Base-by-base conservation (phyloP, 768 basidiomycete species). In the Phylloporus sp. region DNA sequence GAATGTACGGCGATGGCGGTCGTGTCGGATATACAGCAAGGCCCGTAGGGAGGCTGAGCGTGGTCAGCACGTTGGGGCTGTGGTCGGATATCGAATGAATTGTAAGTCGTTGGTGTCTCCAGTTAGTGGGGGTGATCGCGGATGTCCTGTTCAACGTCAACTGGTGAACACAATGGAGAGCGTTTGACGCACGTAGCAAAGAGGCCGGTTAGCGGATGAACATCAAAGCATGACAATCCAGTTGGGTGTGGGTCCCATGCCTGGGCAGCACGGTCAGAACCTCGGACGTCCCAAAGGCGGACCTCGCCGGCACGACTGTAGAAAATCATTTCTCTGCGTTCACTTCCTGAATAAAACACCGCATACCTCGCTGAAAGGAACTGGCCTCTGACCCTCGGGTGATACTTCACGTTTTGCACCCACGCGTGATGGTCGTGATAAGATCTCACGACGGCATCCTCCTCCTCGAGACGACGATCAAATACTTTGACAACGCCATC, bases 401-500 rank as follows among this genome's bases (percentile, higher is more conserved):
- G 87, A 76, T 90, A 86, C 50, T 82, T 81, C 24, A 90, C 90
- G 55, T 86, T 93, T 63, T 91, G 90, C 7, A 98, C 81, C 92
- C 93, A 97, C 9, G 87, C 80, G 65, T 95, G 94, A 40, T 78
- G 76, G 24, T 82, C 79, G 32, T 75, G 69, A 61, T 88, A 94
- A 3, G 79, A 79, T 40, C 86, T 73, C 15, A 96, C 80, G 15
- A 95, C 82, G 5, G 90, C 82, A 46, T 91, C 83, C 8, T 91
- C 84, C 42, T 85, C 83, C 51, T 84, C 81, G 11, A 90, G 65
- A n/a, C 96, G 81, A 27, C 88, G 84, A 70, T 99, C 96, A 67
- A 93, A 98, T 3, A 96, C 73, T 57, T 88, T 84, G 42, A 98
- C 79, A 5, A 76, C 76, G 10, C 96, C 96, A 64, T 98, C 92